Conservation (phyloP, 2,329 filamentous ascomycete species). For the Trichoderma sp. region DNA sequence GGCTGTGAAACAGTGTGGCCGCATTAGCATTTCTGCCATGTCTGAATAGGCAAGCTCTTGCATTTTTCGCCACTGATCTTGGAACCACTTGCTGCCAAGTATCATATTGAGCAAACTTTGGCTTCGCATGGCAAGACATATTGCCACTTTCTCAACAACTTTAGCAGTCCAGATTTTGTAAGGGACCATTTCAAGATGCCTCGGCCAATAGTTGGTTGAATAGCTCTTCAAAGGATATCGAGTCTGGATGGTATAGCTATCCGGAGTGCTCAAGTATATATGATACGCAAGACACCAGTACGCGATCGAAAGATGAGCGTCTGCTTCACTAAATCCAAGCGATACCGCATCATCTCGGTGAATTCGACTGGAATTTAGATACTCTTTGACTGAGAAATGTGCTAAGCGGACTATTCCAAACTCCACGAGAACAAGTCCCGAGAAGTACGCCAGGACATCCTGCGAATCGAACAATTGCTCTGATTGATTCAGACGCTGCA, state of each 20-base stretch:
- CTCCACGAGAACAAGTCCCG: not conserved
- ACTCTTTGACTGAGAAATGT: constrained; percentile 17
- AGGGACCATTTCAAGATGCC: constrained; percentile 1
- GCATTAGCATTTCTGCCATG: not conserved
- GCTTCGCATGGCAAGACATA: not conserved
- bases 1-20: not conserved
- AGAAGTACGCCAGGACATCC: constrained; percentile 1
- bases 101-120: not conserved
- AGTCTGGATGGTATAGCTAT: not conserved
- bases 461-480: not conserved
- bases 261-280: not conserved
- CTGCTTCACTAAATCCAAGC: not conserved
- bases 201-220: not conserved
- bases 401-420: not conserved
- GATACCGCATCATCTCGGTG: not conserved
- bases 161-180: not conserved
- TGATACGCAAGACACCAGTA: constrained; percentile 4
- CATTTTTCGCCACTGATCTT: not conserved
- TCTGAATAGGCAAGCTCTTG: not conserved
- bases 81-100: not conserved
- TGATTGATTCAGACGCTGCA: not conserved
- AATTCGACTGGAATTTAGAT: constrained; percentile 3
- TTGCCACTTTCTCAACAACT: not conserved
- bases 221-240: not conserved
- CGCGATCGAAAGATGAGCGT: constrained; percentile 8